Evolutionary conservation across 768 basidiomycete genomes (phyloP), one percentile per base, ranked within the genome.

Genomic region (Leccinum rimulosum): DNA sequence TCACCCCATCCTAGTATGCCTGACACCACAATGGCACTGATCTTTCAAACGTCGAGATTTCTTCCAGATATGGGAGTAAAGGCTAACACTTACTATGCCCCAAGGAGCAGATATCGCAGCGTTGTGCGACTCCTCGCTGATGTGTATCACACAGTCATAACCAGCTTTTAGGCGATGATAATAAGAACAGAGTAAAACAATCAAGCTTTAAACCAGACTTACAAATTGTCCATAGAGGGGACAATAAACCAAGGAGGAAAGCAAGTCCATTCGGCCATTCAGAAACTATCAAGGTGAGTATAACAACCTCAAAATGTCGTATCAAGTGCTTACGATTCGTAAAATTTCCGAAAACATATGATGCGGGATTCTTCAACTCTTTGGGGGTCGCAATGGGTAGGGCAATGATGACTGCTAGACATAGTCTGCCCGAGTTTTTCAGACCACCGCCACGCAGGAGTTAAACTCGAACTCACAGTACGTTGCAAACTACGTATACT

Each of bases 271-370:
- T 66, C 4, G 78, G 72, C 80, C 79, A 81, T 2, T 73, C 72
- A 12, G 74, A 74, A 11, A 75, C 75, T 77, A 33, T 7, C 48
- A 2, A 3, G 48, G 15, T 35, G 15, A 36, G 47, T 17, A 59
- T 45, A 7, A 19, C 3, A 17, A 25, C 12, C 15, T 40, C 38
- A 11, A 15, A 49, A 49, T 12, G 14, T 27, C 12, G 17, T 58
- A 28, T 31, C 3, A 28, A 31, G 7, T 47, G 19, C 77, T 52
- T 50, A 85, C 85, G 65, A 61, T 88, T 88, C 35, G 76, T 73
- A 55, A 87, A 86, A 51, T 83, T 77, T 14, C 82, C 79, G 22
- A 91, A 78, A 0, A 85, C 87, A 58, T 82, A 86, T 8, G 78
- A 76, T 1, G 85, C 80, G 3, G 74, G 76, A 67, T 89, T 91